Evolutionary conservation across 2,329 filamentous ascomycete genomes (phyloP).

Genomic region (Ophiostoma sp.): DNA sequence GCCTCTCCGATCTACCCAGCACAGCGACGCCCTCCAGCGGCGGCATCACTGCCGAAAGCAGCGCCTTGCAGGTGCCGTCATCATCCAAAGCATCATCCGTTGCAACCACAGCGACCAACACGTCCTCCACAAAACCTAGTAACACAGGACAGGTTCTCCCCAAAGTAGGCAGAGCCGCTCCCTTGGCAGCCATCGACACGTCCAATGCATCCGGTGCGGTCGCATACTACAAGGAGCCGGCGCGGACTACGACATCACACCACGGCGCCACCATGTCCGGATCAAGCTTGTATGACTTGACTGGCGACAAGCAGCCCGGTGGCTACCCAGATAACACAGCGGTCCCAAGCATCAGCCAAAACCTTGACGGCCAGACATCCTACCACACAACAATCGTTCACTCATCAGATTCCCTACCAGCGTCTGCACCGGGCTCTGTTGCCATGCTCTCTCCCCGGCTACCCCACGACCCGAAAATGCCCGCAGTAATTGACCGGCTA

Average conservation of each 20-base stretch:
- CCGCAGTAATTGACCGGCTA: constrained; percentile 53
- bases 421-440: not conserved
- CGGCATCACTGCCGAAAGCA: constrained; percentile 36
- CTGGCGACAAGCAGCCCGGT: constrained; percentile 29
- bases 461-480: constrained; percentile 37
- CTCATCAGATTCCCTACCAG: not conserved
- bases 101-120: constrained; percentile 40
- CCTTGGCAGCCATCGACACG: constrained; percentile 41
- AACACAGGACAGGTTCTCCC: constrained; percentile 39
- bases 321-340: constrained; percentile 30
- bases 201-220: constrained; percentile 46
- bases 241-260: constrained; percentile 35
- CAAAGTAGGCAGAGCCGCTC: constrained; percentile 41
- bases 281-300: constrained; percentile 33
- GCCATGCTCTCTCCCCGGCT: constrained; percentile 4
- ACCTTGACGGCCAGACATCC: constrained; percentile 37
- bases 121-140: constrained; percentile 38
- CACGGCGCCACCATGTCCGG: constrained; percentile 4
- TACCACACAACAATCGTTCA: constrained; percentile 27
- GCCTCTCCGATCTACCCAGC: constrained; percentile 35
- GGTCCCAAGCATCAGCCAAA: constrained; percentile 42
- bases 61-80: constrained; percentile 36
- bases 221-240: constrained; percentile 43
- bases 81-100: constrained; percentile 46
- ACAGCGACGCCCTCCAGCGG: constrained; percentile 37